Evolutionary conservation across 768 basidiomycete genomes (phyloP).

Genomic region (Panus rudis): DNA sequence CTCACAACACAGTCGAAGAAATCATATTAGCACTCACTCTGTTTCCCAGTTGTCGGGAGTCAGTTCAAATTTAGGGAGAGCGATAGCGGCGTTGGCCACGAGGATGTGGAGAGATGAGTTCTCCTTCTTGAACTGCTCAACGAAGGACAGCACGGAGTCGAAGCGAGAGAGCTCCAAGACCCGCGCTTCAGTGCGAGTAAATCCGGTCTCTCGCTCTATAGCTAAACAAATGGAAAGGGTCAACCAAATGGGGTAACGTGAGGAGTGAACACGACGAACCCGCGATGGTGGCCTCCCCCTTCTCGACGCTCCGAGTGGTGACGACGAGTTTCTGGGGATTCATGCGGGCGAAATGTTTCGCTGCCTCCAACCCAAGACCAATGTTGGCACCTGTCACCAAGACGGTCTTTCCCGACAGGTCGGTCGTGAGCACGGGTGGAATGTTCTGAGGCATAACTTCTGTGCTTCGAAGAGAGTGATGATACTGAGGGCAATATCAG

Average conservation of each 20-base stretch:
- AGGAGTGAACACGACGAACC: constrained; percentile 22
- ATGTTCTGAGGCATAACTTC: no score
- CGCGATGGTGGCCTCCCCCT: constrained; percentile 28
- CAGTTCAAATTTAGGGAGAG: constrained; percentile 15
- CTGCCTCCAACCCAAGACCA: constrained; percentile 42
- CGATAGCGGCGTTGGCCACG: constrained; percentile 22
- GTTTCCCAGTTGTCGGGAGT: constrained; percentile 25
- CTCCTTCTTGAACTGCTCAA: constrained; percentile 13
- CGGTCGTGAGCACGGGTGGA: constrained; percentile 21
- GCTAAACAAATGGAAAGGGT: neutral
- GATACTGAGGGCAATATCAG: no score
- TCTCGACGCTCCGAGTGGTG: constrained; percentile 29
- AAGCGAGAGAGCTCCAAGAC: constrained; percentile 22
- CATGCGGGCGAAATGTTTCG: constrained; percentile 40
- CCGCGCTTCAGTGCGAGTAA: neutral
- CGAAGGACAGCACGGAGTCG: constrained; percentile 21
- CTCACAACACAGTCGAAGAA: neutral
- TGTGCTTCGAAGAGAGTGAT: no score
- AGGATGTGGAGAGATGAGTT: constrained; percentile 21
- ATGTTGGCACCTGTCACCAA: constrained; percentile 45
- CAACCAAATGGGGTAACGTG: neutral
- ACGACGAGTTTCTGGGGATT: constrained; percentile 33
- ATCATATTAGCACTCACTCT: constrained; percentile 12
- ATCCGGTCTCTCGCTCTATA: neutral
- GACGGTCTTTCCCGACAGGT: constrained; percentile 41